Conservation (phyloP, 2,329 filamentous ascomycete species). For the Hawksworthiomyces lignivorus region DNA sequence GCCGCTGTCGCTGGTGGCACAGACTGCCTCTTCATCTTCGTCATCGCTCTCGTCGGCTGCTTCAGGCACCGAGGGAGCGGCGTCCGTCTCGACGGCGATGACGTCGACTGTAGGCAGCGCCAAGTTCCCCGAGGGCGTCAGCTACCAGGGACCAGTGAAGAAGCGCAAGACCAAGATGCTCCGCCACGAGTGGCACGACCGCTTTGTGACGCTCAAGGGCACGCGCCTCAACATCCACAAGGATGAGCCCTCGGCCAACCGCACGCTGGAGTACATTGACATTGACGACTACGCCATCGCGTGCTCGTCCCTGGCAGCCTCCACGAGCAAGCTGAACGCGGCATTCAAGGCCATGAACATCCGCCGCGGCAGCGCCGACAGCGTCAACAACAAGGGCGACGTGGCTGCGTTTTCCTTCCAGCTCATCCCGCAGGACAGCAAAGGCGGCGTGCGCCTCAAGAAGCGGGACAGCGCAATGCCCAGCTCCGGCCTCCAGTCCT, state of each 20-base stretch:
- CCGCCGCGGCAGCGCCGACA: conserved; percentile 43
- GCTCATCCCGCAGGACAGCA: conserved; percentile 63
- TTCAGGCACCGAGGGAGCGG: conserved; percentile 16
- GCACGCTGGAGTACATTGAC: conserved; percentile 70
- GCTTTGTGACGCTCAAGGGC: conserved; percentile 79
- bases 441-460: conserved; percentile 42
- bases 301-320: conserved; percentile 68
- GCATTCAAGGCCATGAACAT: conserved; percentile 77
- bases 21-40: conserved; percentile 11
- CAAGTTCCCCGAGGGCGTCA: conserved; percentile 42
- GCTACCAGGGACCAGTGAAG: conserved; percentile 83
- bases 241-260: conserved; percentile 41
- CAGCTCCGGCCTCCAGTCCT: conserved; percentile 18
- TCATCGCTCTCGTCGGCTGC: conserved; percentile 14
- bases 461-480: conserved; percentile 40
- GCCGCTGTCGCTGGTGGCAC: conserved; percentile 16
- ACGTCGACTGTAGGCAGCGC: conserved; percentile 11
- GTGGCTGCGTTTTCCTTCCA: conserved; percentile 75
- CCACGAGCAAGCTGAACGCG: conserved; percentile 72
- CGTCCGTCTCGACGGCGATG: conserved; percentile 16
- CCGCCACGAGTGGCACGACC: conserved; percentile 88
- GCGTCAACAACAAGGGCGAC: conserved; percentile 34
- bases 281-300: conserved; percentile 85
- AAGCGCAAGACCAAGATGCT: conserved; percentile 86
- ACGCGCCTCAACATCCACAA: conserved; percentile 71